Base-by-base conservation (phyloP, 2,329 filamentous ascomycete genomes). In the Nigrograna mackinnonii region DNA sequence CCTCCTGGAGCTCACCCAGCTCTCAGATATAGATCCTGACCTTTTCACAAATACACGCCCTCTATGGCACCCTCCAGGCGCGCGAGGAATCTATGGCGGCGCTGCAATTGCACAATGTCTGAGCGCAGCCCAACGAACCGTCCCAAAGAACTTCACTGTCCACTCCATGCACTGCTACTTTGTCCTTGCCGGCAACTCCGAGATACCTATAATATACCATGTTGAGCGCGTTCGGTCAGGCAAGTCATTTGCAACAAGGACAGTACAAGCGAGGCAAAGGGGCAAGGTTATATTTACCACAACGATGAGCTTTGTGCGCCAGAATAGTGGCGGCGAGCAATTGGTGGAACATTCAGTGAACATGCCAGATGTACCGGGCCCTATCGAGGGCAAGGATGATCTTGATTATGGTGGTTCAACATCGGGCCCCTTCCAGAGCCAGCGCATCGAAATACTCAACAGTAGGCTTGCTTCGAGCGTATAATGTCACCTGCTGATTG, bases 131-230 rank as follows among this genome's bases (percentile, higher is more conserved):
- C 91, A 96, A 69, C 83, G 84, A 62, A 99, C 94, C 6, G 89
- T 99, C 2, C 86, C 87, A 0, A 68, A 76, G 19, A 78, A 88
- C 64, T 96, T 96, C 70, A 81, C 85, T 46, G 84, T 94, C 37
- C 94, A 99, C 76, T 92, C 87, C 64, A 96, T 95, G 87, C 94
- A 99, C 79, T 97, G 94, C 80, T 99, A 97, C 76, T 99, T 99
- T 69, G 85, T 99, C 22, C 84, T 97, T 2, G 91, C 92, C 4
- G 94, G 94, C 20, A 88, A 92, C 62, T 79, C 83, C 11, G 83
- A 87, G 46, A 86, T 94, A 14, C 92, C 94, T 22, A 87, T 97
- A 53, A 79, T 96, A 49, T 97, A 96, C 74, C 89, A 96, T 65
- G 94, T 99, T 35, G 94, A 97, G 74, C 83, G 89, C 39, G 90